Evolutionary conservation across 2,329 filamentous ascomycete species (phyloP).

Genomic region (Neophaeococcomyces aloes): DNA sequence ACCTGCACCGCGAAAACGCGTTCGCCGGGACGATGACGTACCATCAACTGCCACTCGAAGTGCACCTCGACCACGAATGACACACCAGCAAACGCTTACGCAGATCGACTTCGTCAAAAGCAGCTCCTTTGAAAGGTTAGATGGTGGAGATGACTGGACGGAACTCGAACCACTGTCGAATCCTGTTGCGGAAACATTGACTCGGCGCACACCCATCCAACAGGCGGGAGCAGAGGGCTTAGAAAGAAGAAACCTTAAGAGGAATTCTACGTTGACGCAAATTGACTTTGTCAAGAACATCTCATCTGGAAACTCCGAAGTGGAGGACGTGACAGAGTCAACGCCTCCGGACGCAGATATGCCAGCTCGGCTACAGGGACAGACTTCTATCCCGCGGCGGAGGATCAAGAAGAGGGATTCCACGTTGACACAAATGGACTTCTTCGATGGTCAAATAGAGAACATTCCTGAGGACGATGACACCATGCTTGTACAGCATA

Average conservation of each 20-base stretch:
- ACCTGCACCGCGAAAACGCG: slow-evolving; percentile 12
- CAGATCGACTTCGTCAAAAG: slow-evolving; percentile 18
- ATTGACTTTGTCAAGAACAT: slow-evolving; percentile 15
- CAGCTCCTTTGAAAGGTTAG: slow-evolving; percentile 1
- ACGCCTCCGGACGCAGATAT: background rate
- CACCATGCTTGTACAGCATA: slow-evolving; percentile 8
- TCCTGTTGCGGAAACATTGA: background rate
- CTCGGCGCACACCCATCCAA: too few species aligned
- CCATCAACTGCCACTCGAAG: background rate
- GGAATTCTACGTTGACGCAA: slow-evolving; percentile 16
- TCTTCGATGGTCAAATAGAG: slow-evolving; percentile 11
- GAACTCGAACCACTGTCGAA: background rate
- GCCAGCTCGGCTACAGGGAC: background rate
- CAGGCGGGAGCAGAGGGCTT: too few species aligned
- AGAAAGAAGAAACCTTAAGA: too few species aligned
- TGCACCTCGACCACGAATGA: slow-evolving; percentile 3
- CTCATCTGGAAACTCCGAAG: slow-evolving; percentile 2
- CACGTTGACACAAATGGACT: slow-evolving; percentile 23
- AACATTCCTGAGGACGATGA: slow-evolving; percentile 1
- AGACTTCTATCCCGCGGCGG: background rate
- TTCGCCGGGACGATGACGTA: slow-evolving; percentile 5
- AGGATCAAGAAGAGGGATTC: slow-evolving; percentile 14
- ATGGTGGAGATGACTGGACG: background rate
- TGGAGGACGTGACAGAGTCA: slow-evolving; percentile 6
- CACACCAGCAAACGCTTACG: slow-evolving; percentile 18